Evolutionary conservation across 2,329 filamentous ascomycete species (phyloP).

Genomic region (Xylaria sp.): DNA sequence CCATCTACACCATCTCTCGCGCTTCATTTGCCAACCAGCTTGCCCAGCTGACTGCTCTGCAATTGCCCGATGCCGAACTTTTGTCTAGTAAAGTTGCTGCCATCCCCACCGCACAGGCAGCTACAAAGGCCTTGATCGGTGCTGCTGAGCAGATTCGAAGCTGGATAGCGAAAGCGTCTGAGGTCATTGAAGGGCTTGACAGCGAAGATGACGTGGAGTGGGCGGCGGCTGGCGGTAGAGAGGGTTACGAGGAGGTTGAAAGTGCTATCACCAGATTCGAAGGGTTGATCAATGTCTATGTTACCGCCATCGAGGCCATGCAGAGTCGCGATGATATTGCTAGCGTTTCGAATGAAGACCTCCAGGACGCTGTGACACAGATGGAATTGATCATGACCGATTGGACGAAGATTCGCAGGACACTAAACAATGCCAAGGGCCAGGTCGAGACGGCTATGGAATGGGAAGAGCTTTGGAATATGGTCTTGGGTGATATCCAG

Average conservation of each 20-base stretch:
- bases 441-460: conserved; percentile 99
- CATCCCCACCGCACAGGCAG: conserved; percentile 86
- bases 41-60: conserved; percentile 88
- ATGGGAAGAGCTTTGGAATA: conserved; percentile 97
- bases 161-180: conserved; percentile 92
- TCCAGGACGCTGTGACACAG: conserved; percentile 80
- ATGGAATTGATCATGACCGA: conserved; percentile 88
- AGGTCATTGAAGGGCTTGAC: conserved; percentile 88
- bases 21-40: conserved; percentile 94
- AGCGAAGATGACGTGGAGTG: conserved; percentile 98
- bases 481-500: conserved; percentile 90
- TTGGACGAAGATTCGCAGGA: conserved; percentile 83
- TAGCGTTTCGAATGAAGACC: conserved; percentile 74
- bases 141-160: conserved; percentile 91
- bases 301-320: conserved; percentile 91
- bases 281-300: conserved; percentile 89
- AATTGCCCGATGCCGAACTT: conserved; percentile 84
- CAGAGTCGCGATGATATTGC: conserved; percentile 81
- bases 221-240: conserved; percentile 87
- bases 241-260: conserved; percentile 79
- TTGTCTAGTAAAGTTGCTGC: conserved; percentile 85
- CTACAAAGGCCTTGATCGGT: conserved; percentile 82
- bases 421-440: conserved; percentile 80
- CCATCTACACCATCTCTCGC: conserved; percentile 92
- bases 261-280: conserved; percentile 85